Percentiles rank a stretch among this genome's conserved stretches.
Conservation (phyloP, 768 basidiomycete genomes). For the Asterophora lycoperdoides region DNA sequence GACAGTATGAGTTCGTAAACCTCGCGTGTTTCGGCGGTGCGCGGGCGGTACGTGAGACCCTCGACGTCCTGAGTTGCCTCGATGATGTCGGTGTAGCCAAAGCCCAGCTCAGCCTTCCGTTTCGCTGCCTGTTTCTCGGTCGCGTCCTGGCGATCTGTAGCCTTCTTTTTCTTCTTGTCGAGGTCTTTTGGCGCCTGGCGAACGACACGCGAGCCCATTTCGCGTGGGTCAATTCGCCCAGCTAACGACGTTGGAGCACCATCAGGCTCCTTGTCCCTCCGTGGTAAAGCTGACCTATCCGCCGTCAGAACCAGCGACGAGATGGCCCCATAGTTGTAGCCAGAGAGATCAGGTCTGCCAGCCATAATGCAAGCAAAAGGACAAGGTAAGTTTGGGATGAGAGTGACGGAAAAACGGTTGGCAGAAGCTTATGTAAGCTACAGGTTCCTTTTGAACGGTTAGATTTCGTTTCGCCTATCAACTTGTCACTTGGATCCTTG, state of each 20-base stretch:
- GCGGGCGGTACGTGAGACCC: slow-evolving; percentile 87
- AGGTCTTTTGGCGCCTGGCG: slow-evolving; percentile 82
- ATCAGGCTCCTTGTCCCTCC: slow-evolving; percentile 94
- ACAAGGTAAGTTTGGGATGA: background rate
- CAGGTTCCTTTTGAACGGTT: too few species aligned
- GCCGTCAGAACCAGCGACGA: slow-evolving; percentile 94
- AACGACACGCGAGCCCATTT: slow-evolving; percentile 91
- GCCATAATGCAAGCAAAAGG: slow-evolving; percentile 14
- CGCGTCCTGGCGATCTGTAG: slow-evolving; percentile 52
- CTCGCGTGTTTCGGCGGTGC: slow-evolving; percentile 91
- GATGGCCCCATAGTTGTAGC: slow-evolving; percentile 95
- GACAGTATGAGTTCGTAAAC: slow-evolving; percentile 91
- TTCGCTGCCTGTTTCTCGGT: slow-evolving; percentile 54
- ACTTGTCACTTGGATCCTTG: too few species aligned
- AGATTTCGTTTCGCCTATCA: too few species aligned
- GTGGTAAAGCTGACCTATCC: slow-evolving; percentile 71
- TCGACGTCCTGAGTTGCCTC: slow-evolving; percentile 93
- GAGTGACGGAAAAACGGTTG: background rate
- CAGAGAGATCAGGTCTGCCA: slow-evolving; percentile 75
- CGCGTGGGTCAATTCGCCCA: slow-evolving; percentile 81
- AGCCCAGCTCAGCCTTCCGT: slow-evolving; percentile 61
- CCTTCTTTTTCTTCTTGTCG: slow-evolving; percentile 92
- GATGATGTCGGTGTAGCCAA: slow-evolving; percentile 87
- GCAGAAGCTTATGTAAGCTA: background rate
- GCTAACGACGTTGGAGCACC: slow-evolving; percentile 91